phyloP scores from a whole-genome alignment of 1,284 basidiomycete species.

The Stereum hirsutum region DNA sequence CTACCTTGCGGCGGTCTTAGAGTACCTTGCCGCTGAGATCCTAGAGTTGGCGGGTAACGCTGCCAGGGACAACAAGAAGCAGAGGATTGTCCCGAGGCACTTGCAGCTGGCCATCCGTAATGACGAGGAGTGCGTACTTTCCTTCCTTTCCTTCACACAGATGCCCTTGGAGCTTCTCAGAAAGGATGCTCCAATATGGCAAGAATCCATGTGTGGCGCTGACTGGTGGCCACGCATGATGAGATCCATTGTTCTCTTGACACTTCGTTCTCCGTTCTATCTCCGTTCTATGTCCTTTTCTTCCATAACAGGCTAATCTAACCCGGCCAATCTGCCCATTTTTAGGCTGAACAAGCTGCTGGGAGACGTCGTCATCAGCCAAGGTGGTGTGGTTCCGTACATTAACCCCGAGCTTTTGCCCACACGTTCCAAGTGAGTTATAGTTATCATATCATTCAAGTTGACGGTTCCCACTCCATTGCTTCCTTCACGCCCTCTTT shows the following conservation, averaged over 20 bases:
- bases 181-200: too few species aligned
- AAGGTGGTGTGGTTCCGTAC: slow-evolving; percentile 84
- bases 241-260: too few species aligned
- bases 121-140: slow-evolving; percentile 61
- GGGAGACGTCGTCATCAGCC: slow-evolving; percentile 81
- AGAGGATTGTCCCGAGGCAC: slow-evolving; percentile 88
- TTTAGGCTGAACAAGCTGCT: slow-evolving; percentile 66
- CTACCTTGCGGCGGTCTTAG: slow-evolving; percentile 68
- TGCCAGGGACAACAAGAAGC: slow-evolving; percentile 66
- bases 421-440: not conserved
- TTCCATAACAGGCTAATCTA: not conserved
- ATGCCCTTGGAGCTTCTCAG: not conserved
- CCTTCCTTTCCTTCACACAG: too few species aligned
- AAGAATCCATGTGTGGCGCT: not conserved
- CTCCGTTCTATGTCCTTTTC: slow-evolving; percentile 18
- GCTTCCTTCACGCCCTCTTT: too few species aligned
- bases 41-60: slow-evolving; percentile 73
- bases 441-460: not conserved
- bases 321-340: not conserved
- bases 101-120: slow-evolving; percentile 86
- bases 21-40: slow-evolving; percentile 69
- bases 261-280: too few species aligned
- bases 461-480: too few species aligned
- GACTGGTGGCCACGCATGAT: slow-evolving; percentile 11
- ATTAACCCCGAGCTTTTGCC: slow-evolving; percentile 29